Percentiles rank a stretch among this genome's conserved stretches.
These are phyloP conservation scores for Ustilago lituana DNA, from an alignment of 1,284 basidiomycete species.

Conservation along the genomic window DNA sequence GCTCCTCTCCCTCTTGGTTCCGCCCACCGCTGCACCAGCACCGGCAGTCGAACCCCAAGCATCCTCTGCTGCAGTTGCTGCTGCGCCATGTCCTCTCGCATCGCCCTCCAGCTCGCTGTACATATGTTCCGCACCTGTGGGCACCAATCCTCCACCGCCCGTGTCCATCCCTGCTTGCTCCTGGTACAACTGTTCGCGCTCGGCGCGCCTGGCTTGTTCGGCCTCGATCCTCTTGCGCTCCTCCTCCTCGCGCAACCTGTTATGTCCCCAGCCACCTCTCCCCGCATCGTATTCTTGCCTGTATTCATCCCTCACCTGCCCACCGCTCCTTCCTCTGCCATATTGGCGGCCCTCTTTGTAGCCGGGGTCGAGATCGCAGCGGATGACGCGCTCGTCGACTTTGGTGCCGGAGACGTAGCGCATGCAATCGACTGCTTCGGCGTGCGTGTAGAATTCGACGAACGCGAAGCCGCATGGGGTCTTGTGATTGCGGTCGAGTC, in stretches of 20 bases:
- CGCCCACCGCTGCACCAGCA: no score
- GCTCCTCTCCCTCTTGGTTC: conserved; percentile 74
- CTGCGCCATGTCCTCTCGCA: conserved; percentile 24
- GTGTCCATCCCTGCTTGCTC: conserved; percentile 68
- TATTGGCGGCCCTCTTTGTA: conserved; percentile 98
- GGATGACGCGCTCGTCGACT: conserved; percentile 98
- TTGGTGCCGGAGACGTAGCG: conserved; percentile 96
- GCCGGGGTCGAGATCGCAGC: conserved; percentile 97
- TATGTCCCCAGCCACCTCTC: conserved; percentile 84
- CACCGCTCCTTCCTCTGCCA: conserved; percentile 93
- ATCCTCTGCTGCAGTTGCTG: not conserved
- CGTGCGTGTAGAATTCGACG: conserved; percentile 96
- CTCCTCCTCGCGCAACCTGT: conserved; percentile 69
- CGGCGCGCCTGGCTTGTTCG: conserved; percentile 79
- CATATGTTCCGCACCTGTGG: conserved; percentile 39
- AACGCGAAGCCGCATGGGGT: conserved; percentile 99
- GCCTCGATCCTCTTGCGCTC: conserved; percentile 78
- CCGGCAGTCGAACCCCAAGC: not conserved
- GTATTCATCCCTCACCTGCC: conserved; percentile 92
- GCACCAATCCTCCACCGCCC: conserved; percentile 45
- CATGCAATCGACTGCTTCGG: conserved; percentile 91
- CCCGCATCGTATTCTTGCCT: conserved; percentile 92
- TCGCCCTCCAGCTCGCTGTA: conserved; percentile 46
- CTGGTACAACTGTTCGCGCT: conserved; percentile 84
- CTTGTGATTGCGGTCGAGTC: conserved; percentile 93